phyloP scores from a whole-genome alignment of 805 yeast genomes.

The Suhomyces kilbournensis region DNA sequence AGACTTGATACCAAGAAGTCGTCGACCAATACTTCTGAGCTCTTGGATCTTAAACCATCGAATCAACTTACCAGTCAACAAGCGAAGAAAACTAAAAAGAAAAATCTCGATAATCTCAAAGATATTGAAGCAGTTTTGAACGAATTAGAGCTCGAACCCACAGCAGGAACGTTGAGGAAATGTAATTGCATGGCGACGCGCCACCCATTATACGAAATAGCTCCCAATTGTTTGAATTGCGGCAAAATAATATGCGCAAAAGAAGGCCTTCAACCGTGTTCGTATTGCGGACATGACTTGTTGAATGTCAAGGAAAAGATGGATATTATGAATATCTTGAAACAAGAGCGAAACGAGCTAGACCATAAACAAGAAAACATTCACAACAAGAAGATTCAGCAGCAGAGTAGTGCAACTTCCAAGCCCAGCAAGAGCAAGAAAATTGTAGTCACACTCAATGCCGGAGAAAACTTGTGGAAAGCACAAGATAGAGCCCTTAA shows the following conservation, averaged over 20 bases:
- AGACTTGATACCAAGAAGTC: slow-evolving; percentile 10
- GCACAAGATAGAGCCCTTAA: slow-evolving; percentile 67
- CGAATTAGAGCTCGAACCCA: slow-evolving; percentile 43
- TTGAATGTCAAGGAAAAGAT: slow-evolving; percentile 59
- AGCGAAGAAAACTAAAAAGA: slow-evolving; percentile 36
- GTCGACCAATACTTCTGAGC: slow-evolving; percentile 47
- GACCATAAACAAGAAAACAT: slow-evolving; percentile 19
- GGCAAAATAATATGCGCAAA: slow-evolving; percentile 89
- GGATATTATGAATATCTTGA: slow-evolving; percentile 53
- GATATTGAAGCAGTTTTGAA: slow-evolving; percentile 64
- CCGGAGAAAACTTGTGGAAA: slow-evolving; percentile 62
- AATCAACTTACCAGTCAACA: slow-evolving; percentile 19
- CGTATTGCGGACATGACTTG: slow-evolving; percentile 71
- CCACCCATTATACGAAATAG: slow-evolving; percentile 84
- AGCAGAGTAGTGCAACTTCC: slow-evolving; percentile 10
- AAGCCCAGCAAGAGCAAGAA: slow-evolving; percentile 23
- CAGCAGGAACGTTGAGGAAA: slow-evolving; percentile 17
- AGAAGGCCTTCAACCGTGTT: slow-evolving; percentile 90
- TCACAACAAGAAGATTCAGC: slow-evolving; percentile 17
- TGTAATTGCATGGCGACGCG: slow-evolving; percentile 86
- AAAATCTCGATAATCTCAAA: slow-evolving; percentile 50
- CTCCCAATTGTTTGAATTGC: slow-evolving; percentile 91
- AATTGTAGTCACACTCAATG: slow-evolving; percentile 51
- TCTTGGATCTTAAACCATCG: slow-evolving; percentile 40
- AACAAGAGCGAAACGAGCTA: slow-evolving; percentile 46